Conservation (phyloP, 306 rosid species). For the Quercus variabilis region DNA sequence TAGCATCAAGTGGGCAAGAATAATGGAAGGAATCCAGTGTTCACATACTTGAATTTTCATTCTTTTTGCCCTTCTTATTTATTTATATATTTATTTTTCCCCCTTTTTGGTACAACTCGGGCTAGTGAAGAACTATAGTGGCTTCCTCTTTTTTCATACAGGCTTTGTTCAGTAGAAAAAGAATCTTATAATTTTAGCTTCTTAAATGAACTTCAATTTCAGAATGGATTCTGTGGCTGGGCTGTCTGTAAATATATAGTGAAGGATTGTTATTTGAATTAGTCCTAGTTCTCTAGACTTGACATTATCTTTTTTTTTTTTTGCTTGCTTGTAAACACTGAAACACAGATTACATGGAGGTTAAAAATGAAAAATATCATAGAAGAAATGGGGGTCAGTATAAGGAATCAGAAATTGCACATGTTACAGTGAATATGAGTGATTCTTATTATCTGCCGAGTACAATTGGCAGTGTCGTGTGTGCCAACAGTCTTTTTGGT, state of each 20-base stretch:
- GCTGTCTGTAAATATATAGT: neutral
- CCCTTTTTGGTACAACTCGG: neutral
- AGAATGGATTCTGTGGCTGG: neutral
- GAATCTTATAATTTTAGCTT: neutral
- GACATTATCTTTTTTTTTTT: neutral
- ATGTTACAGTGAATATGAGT: neutral
- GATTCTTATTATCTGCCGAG: no score
- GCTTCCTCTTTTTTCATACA: neutral
- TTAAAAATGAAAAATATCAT: neutral
- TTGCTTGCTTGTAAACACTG: neutral
- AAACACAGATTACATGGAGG: neutral
- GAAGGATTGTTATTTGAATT: neutral
- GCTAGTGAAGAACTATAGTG: neutral
- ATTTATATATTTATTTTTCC: neutral
- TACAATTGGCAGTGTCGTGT: no score
- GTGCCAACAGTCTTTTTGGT: no score
- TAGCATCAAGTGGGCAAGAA: constrained; percentile 23
- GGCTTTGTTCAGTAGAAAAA: neutral
- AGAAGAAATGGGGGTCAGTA: neutral
- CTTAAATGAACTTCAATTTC: neutral
- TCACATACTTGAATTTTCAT: constrained; percentile 6
- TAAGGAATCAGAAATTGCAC: no score
- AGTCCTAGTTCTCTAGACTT: neutral
- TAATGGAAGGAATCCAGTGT: neutral
- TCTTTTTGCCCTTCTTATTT: constrained; percentile 2